These are phyloP conservation scores for Neopestalotiopsis rosae DNA, from an alignment of 2,329 filamentous ascomycete species.

Conservation along the genomic window DNA sequence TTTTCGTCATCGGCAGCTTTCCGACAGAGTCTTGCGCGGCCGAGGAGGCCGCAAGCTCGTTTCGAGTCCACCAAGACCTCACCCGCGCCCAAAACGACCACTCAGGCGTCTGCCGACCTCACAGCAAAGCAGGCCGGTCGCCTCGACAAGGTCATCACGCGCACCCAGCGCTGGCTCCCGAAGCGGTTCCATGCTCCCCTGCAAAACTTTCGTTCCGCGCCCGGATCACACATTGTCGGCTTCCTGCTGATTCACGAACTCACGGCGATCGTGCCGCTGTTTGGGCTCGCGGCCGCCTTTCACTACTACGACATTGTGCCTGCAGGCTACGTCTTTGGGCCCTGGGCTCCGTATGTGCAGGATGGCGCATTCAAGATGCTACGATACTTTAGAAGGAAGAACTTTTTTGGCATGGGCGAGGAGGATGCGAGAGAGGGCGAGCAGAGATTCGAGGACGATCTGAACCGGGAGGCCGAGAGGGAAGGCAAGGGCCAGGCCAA, in stretches of 20 bases:
- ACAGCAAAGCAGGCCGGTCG: conserved; percentile 35
- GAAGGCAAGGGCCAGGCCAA: conserved; percentile 29
- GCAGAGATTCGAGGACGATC: conserved; percentile 26
- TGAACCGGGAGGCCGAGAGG: conserved; percentile 33
- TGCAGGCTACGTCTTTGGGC: conserved; percentile 52
- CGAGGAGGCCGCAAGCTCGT: conserved; percentile 20
- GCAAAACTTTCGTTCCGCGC: conserved; percentile 72
- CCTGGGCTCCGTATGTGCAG: conserved; percentile 57
- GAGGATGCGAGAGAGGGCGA: conserved; percentile 28
- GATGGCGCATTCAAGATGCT: conserved; percentile 77
- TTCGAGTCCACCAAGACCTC: conserved; percentile 28
- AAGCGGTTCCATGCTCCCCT: conserved; percentile 73
- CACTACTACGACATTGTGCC: conserved; percentile 82
- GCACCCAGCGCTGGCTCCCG: conserved; percentile 56
- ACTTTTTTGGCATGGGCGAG: conserved; percentile 74
- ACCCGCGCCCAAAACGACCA: conserved; percentile 26
- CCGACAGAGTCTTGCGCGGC: conserved; percentile 2
- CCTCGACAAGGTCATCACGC: conserved; percentile 52
- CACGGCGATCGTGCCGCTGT: conserved; percentile 81
- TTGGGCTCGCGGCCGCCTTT: conserved; percentile 77
- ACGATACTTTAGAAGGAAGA: conserved; percentile 76
- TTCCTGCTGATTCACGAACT: conserved; percentile 93
- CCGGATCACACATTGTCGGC: conserved; percentile 80
- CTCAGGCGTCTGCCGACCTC: conserved; percentile 15
- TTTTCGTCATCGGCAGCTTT: background rate